Evolutionary conservation across 2,329 filamentous ascomycete species (phyloP), one percentile per base, ranked within the genome.

Genomic region (Fusarium tupiense): DNA sequence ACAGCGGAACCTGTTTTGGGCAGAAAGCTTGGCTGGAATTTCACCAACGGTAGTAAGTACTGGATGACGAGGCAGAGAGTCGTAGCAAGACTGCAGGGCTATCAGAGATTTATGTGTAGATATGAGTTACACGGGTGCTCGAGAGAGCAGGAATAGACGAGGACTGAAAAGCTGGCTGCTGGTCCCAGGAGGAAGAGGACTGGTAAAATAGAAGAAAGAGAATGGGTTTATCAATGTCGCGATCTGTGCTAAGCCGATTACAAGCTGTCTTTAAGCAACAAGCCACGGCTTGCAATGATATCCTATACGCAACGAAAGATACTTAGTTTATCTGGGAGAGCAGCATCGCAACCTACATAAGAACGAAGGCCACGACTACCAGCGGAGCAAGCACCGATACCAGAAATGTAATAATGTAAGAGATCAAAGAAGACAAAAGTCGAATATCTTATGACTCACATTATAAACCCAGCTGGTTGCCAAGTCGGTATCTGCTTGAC

Each of bases 221-320:
- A 40, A 35, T 43, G 41, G 22, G 41, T 43, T 61, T 44, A 50
- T 52, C 52, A 56, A 74, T 72, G 62, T 73, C 69, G 67, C 67
- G 72, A 70, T 72, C 24, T 71, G 65, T 73, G 62, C 69, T 60
- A 58, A 69, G 76, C 67, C 67, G 65, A 68, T 73, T 73, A 65
- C 72, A 66, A 76, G 75, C 75, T 78, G 76, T 71, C 73, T 74
- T 62, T 67, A 58, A 78, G 72, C 77, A 76, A 78, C 77, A 76
- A 76, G 67, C 70, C 74, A 73, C 77, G 67, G 73, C 77, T 59
- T 78, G 26, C 26, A 26, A 26, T 26, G 26, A 26, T 26, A 26
- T 26, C 26, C 26, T 26, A 26, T 26, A 26, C 26, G n/a, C n/a
- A 72, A 77, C 69, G 57, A 75, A 68, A 73, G 26, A 67, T 64